Conservation (phyloP, 108 stramenopile genomes). For the Poteriospumella lacustris region DNA sequence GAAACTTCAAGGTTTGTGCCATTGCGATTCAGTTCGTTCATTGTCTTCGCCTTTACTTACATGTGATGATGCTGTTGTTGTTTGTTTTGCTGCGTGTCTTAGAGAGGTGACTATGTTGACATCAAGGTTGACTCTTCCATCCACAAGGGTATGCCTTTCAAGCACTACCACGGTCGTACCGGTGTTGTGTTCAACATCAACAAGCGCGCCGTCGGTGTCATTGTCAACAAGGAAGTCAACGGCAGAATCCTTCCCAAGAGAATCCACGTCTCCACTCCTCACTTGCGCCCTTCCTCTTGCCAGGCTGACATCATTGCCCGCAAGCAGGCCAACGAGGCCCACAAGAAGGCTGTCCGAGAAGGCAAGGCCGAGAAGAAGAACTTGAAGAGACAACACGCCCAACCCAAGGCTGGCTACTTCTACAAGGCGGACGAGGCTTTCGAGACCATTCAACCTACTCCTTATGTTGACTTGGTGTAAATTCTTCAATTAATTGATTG, state of each 20-base stretch:
- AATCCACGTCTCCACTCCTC: slow-evolving; percentile 97
- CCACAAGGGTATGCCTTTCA: slow-evolving; percentile 99
- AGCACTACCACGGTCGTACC: slow-evolving; percentile 98
- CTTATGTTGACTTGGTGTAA: slow-evolving; percentile 59
- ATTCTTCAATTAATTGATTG: too few relatives aligned
- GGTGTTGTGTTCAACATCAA: slow-evolving; percentile 98
- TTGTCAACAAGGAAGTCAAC: slow-evolving; percentile 94
- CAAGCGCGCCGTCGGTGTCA: slow-evolving; percentile 88
- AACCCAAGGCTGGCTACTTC: slow-evolving; percentile 90
- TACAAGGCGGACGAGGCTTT: slow-evolving; percentile 44
- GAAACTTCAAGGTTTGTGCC: slow-evolving; percentile 45
- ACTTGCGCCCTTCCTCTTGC: slow-evolving; percentile 88
- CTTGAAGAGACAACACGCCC: slow-evolving; percentile 83
- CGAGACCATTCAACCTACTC: slow-evolving; percentile 53
- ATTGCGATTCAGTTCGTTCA: not conserved
- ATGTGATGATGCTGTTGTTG: not conserved
- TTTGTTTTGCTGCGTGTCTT: slow-evolving; percentile 72
- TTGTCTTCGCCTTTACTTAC: not conserved
- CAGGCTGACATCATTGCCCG: slow-evolving; percentile 78
- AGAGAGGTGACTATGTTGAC: slow-evolving; percentile 98
- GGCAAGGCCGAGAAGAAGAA: slow-evolving; percentile 32
- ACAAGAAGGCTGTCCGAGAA: slow-evolving; percentile 40
- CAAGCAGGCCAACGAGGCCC: slow-evolving; percentile 53
- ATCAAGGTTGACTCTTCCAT: slow-evolving; percentile 94
- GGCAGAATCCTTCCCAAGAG: slow-evolving; percentile 95